Evolutionary conservation across 345 rosid species (phyloP), one percentile per base, ranked within the genome.

Genomic region (Boechera retrofracta): DNA sequence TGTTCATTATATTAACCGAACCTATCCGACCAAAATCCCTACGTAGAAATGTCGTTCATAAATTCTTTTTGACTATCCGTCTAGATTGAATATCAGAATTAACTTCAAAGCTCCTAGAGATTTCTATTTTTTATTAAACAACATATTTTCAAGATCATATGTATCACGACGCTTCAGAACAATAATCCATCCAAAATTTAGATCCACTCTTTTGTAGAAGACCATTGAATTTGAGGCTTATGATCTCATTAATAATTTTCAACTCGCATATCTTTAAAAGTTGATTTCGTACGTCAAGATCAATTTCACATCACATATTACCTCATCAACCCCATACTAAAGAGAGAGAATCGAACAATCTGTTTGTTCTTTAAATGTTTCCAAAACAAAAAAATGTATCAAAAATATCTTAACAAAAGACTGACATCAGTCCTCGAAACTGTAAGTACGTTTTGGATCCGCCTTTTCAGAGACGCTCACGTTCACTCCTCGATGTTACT

Each of bases 341-440:
- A 53, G 45, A 53, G 15, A 64, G 62, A 39, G 55, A 70, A 64
- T 12, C 15, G 33, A 64, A 70, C 53, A 71, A 56, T 71, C 1
- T 64, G 80, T 63, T 63, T 54, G 41, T 36, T 54, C 66, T 44
- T 70, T 70, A 32, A 77, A 53, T 42, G 42, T 51, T 28, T 33
- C 2, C 6, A 69, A 55, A 63, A 68, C 68, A 76, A 76, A 76
- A 59, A 28, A 28, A 28, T 11, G 67, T 66, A 67, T 59, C 24
- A 39, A 39, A 10, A 54, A 62, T 62, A 66, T 44, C 52, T 38
- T 67, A 53, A 69, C 58, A 69, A 70, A 38, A 63, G 47, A 66
- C 76, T 77, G 80, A 77, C 80, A 77, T 77, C 80, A 77, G 76
- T 24, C 76, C 59, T 77, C 45, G 66, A 77, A 77, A 70, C 80